Evolutionary conservation across 1,139 yeast species (phyloP).

Genomic region (Geotrichum armillariae): DNA sequence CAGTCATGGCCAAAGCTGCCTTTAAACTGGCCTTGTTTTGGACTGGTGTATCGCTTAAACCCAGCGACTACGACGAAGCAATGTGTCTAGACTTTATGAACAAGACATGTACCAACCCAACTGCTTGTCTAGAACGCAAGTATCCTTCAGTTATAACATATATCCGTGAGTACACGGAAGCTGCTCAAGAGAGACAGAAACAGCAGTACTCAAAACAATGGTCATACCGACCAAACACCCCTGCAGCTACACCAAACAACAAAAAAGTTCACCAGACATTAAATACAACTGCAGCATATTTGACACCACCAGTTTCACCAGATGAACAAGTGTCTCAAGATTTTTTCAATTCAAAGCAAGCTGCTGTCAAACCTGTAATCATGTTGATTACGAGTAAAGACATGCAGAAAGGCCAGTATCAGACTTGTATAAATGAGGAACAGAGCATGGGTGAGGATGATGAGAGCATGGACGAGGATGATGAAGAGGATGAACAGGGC

Average conservation of each 20-base stretch:
- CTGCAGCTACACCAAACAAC: constrained; percentile 1
- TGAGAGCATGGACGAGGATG: no score
- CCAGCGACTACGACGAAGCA: constrained; percentile 23
- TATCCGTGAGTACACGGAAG: constrained; percentile 13
- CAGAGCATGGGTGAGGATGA: no score
- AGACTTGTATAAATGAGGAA: background rate
- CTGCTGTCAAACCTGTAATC: background rate
- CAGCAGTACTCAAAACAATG: constrained; percentile 1
- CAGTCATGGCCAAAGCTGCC: constrained; percentile 67
- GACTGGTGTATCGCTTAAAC: constrained; percentile 14
- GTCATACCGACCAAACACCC: background rate
- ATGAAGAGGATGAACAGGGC: background rate
- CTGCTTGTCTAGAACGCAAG: constrained; percentile 34
- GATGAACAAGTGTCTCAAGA: constrained; percentile 1
- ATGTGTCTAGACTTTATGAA: constrained; percentile 31
- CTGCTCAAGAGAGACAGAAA: constrained; percentile 7
- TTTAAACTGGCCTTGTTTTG: constrained; percentile 63
- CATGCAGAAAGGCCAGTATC: constrained; percentile 10
- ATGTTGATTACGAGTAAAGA: constrained; percentile 3
- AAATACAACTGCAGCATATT: background rate
- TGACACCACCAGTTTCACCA: constrained; percentile 18
- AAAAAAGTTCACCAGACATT: background rate
- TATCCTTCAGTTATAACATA: constrained; percentile 21
- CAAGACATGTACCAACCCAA: constrained; percentile 29
- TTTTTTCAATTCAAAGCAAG: background rate